Conservation (phyloP, 2,329 filamentous ascomycete species). For the Colletotrichum ledebouriae region DNA sequence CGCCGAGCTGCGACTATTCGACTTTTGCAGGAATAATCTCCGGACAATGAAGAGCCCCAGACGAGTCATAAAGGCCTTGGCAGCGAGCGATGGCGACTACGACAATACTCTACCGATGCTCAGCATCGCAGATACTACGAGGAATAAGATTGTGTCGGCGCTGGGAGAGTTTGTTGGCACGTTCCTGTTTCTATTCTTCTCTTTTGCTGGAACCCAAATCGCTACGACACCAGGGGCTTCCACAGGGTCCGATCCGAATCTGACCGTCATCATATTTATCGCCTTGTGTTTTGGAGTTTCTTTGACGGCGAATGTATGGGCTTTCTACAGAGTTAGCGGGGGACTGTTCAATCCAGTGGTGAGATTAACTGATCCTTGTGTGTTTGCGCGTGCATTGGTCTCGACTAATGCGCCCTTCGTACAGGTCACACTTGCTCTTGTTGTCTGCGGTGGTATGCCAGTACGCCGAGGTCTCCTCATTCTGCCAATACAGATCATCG, state of each 20-base stretch:
- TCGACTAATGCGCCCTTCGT: not conserved
- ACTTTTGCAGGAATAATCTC: not conserved
- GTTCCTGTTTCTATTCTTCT: conserved; percentile 64
- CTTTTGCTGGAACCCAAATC: conserved; percentile 57
- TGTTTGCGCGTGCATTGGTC: no score
- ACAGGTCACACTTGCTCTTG: conserved; percentile 69
- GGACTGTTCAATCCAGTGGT: conserved; percentile 66
- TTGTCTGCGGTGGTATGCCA: conserved; percentile 70
- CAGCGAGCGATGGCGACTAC: not conserved
- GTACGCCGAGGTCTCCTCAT: conserved; percentile 65
- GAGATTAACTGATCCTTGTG: conserved; percentile 41
- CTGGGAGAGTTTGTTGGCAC: conserved; percentile 66
- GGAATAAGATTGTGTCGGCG: conserved; percentile 57
- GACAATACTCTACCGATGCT: conserved; percentile 37
- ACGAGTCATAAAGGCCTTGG: not conserved
- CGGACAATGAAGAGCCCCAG: not conserved
- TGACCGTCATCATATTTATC: conserved; percentile 61
- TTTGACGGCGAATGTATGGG: conserved; percentile 67
- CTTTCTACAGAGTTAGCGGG: conserved; percentile 67
- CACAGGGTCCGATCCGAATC: conserved; percentile 44
- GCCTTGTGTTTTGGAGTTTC: conserved; percentile 64
- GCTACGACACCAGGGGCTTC: conserved; percentile 44
- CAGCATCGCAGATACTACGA: conserved; percentile 31
- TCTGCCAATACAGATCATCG: conserved; percentile 69
- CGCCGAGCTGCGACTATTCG: not conserved